Evolutionary conservation across 78 protist genomes (phyloP).

Genomic region (Bodo saltans): DNA sequence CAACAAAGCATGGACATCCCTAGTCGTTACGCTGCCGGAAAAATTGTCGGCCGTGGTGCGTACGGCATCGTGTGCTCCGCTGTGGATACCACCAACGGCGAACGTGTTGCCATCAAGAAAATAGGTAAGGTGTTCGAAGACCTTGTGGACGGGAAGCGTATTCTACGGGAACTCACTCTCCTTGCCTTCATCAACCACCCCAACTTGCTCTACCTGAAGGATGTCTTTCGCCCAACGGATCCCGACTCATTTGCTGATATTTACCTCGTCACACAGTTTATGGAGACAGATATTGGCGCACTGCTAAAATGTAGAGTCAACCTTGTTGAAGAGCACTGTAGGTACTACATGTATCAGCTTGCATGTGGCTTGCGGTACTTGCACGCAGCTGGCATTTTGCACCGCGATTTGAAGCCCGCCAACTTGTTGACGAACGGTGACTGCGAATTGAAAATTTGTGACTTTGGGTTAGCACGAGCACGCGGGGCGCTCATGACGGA

Average conservation of each 20-base stretch:
- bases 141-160: slow-evolving; percentile 83
- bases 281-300: slow-evolving; percentile 40
- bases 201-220: slow-evolving; percentile 22
- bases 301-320: slow-evolving; percentile 25
- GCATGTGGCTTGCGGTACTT: slow-evolving; percentile 86
- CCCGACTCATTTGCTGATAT: slow-evolving; percentile 15
- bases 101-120: slow-evolving; percentile 89
- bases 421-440: slow-evolving; percentile 87
- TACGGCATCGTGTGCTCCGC: slow-evolving; percentile 69
- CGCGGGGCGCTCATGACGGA: slow-evolving; percentile 39
- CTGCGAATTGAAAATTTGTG: slow-evolving; percentile 81
- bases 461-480: slow-evolving; percentile 58
- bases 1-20: too few relatives aligned
- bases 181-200: slow-evolving; percentile 38
- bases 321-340: slow-evolving; percentile 89
- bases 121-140: slow-evolving; percentile 82
- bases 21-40: slow-evolving; percentile 47
- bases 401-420: slow-evolving; percentile 91
- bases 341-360: slow-evolving; percentile 62
- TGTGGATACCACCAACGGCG: slow-evolving; percentile 18
- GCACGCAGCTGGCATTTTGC: slow-evolving; percentile 93
- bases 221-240: slow-evolving; percentile 12
- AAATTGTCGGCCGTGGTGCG: slow-evolving; percentile 72
- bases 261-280: slow-evolving; percentile 42
- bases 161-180: slow-evolving; percentile 89